Conservation (phyloP, 805 yeast genomes). For the Henningerozyma blattae region DNA sequence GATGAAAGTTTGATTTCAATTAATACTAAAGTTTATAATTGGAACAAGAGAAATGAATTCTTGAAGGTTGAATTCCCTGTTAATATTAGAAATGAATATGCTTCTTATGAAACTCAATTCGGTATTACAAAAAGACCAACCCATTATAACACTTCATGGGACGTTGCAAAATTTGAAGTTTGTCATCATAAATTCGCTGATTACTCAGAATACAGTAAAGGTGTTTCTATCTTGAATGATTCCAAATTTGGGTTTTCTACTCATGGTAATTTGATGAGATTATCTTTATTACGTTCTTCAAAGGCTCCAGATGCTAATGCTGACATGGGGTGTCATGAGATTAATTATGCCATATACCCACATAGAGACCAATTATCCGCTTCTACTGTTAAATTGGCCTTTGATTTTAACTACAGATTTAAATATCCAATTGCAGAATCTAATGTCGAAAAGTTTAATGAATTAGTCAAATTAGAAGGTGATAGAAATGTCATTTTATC, state of each 20-base stretch:
- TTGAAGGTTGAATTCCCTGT: conserved; percentile 94
- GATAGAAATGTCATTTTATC: conserved; percentile 55
- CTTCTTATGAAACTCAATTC: conserved; percentile 87
- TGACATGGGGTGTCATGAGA: conserved; percentile 79
- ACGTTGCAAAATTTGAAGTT: conserved; percentile 90
- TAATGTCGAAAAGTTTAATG: conserved; percentile 12
- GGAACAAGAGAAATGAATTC: conserved; percentile 84
- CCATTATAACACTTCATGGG: conserved; percentile 93
- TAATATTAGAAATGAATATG: conserved; percentile 59
- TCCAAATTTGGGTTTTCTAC: conserved; percentile 86
- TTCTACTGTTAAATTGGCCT: conserved; percentile 61
- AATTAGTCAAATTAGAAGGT: conserved; percentile 31
- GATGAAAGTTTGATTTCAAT: conserved; percentile 36
- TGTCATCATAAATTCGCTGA: conserved; percentile 93
- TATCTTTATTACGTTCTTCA: conserved; percentile 79
- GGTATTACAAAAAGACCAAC: conserved; percentile 89
- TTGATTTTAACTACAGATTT: conserved; percentile 58
- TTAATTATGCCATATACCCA: conserved; percentile 77
- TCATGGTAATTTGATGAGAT: conserved; percentile 84
- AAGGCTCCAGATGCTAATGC: conserved; percentile 92
- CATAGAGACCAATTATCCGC: conserved; percentile 57
- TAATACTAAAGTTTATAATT: conserved; percentile 47
- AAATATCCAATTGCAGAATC: conserved; percentile 11
- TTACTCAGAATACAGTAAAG: conserved; percentile 74
- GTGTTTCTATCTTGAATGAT: conserved; percentile 75